These are phyloP conservation scores for Sphagnum fallax DNA, from an alignment of 228 moss, liverwort and hornwort species.

Conservation along the genomic window DNA sequence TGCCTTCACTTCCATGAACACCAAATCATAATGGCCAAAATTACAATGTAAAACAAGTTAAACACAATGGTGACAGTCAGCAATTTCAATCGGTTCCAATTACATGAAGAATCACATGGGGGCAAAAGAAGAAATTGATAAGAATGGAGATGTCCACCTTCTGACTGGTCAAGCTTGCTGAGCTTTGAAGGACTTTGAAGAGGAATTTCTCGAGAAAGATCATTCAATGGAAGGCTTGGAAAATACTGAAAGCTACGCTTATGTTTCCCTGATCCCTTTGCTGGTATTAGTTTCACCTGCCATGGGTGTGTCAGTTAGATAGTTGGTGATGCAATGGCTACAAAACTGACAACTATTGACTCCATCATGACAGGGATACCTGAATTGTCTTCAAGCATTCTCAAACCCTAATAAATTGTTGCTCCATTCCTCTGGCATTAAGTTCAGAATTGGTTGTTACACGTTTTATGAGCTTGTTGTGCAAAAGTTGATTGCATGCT, in stretches of 20 bases:
- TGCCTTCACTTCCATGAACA: no score
- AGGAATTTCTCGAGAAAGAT: conserved; percentile 1
- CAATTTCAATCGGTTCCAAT: no score
- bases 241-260: conserved; percentile 47
- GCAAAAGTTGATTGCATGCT: neutral
- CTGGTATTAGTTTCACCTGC: conserved; percentile 37
- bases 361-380: neutral
- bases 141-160: neutral
- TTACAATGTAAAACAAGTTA: no score
- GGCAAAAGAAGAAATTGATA: no score
- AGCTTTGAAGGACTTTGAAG: conserved; percentile 4
- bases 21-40: no score
- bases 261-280: conserved; percentile 44
- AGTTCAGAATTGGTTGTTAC: no score
- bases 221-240: conserved; percentile 15
- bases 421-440: neutral
- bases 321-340: neutral
- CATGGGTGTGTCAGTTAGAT: neutral
- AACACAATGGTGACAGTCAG: no score
- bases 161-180: neutral
- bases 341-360: neutral
- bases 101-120: no score
- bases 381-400: neutral
- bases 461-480: neutral
- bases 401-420: neutral